These are phyloP conservation scores for Coemansia sp. DNA, from an alignment of 192 early-diverging fungal genomes.

Conservation along the genomic window DNA sequence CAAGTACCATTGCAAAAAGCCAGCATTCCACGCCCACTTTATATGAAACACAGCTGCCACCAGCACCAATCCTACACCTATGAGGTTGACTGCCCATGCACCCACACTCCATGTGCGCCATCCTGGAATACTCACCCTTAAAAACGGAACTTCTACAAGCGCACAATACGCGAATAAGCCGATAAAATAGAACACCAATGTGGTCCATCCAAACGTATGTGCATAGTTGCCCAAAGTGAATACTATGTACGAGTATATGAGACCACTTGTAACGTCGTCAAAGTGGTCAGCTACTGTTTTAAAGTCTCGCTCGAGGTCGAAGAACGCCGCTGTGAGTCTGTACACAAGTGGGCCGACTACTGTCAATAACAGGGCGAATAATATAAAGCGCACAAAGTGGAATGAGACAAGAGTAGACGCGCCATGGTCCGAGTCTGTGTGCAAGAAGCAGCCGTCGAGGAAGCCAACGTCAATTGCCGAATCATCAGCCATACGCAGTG, in stretches of 20 bases:
- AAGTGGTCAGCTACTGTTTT: constrained; percentile 67
- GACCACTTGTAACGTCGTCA: constrained; percentile 59
- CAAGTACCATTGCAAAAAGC: constrained; percentile 52
- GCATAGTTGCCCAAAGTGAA: constrained; percentile 79
- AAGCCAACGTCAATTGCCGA: constrained; percentile 28
- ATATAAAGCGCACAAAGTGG: constrained; percentile 28
- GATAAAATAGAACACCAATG: constrained; percentile 45
- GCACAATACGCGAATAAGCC: constrained; percentile 56
- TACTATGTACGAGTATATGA: constrained; percentile 64
- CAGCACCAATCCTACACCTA: constrained; percentile 58
- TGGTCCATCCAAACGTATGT: constrained; percentile 60
- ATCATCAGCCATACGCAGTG: neutral
- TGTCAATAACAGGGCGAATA: constrained; percentile 40
- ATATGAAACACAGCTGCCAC: constrained; percentile 60
- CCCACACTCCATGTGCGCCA: constrained; percentile 64
- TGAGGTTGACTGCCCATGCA: constrained; percentile 64
- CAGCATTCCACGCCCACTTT: constrained; percentile 35
- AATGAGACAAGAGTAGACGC: constrained; percentile 52
- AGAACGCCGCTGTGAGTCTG: constrained; percentile 58
- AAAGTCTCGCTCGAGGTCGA: constrained; percentile 65
- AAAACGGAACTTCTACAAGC: constrained; percentile 68
- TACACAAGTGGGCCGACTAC: constrained; percentile 53
- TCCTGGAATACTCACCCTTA: constrained; percentile 63
- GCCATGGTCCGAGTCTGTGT: constrained; percentile 25
- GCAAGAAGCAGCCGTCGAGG: constrained; percentile 43